Percentiles rank a stretch among this genome's conserved stretches.
Conservation (phyloP, 768 basidiomycete genomes). For the Strobilomyces dryophilus region DNA sequence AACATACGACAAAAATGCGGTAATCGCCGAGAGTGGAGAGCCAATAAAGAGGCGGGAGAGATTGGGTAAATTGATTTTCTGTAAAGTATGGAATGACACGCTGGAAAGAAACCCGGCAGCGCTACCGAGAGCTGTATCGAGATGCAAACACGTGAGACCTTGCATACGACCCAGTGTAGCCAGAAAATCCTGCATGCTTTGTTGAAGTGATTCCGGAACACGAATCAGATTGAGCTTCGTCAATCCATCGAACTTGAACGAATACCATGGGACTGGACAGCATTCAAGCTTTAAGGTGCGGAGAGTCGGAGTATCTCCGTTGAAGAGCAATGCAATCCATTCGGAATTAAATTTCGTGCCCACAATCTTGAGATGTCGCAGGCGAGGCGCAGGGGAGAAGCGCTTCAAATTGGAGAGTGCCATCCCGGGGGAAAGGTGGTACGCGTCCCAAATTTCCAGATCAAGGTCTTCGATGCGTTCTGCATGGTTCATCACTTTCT, state of each 20-base stretch:
- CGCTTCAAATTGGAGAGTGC: neutral
- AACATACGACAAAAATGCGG: neutral
- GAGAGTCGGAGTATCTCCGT: neutral
- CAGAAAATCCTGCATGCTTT: slow-evolving; percentile 29
- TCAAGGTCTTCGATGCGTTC: slow-evolving; percentile 1
- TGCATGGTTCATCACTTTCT: neutral
- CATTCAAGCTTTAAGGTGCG: neutral
- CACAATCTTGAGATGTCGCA: neutral
- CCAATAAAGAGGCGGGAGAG: neutral
- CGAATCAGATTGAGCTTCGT: slow-evolving; percentile 32
- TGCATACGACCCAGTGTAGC: slow-evolving; percentile 33
- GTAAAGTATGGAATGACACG: neutral
- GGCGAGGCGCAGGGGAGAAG: neutral
- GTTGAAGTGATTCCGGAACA: slow-evolving; percentile 20
- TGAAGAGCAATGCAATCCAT: neutral
- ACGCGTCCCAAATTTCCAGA: neutral
- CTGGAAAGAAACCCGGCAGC: neutral
- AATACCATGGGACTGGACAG: neutral
- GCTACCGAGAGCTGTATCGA: slow-evolving; percentile 30
- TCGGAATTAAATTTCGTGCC: too few relatives aligned
- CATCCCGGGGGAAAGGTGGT: too few relatives aligned
- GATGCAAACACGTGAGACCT: slow-evolving; percentile 29
- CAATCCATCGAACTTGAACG: slow-evolving; percentile 21
- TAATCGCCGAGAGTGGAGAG: neutral
- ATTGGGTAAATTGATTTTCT: neutral